Conservation (phyloP, 257 asterid species). For the Scutellaria galericulata region DNA sequence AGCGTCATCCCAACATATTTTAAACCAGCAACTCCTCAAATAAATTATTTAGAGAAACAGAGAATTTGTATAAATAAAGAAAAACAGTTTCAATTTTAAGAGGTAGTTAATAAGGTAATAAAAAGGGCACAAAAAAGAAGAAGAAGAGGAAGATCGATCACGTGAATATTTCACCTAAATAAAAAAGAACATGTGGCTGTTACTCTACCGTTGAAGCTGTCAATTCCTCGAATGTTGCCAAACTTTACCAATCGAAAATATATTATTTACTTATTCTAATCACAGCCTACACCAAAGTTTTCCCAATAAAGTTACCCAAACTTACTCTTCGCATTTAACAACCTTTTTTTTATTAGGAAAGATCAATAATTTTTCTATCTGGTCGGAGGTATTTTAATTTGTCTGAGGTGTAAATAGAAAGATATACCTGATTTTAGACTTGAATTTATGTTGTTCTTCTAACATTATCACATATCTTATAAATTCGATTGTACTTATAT, state of each 20-base stretch:
- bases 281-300: constrained; percentile 34
- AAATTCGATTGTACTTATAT: too few species aligned
- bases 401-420: too few species aligned
- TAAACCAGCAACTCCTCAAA: not conserved
- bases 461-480: too few species aligned
- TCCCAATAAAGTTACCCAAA: constrained; percentile 32
- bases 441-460: too few species aligned
- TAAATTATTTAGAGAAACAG: not conserved
- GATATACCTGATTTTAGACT: too few species aligned
- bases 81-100: not conserved
- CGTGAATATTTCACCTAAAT: constrained; percentile 42
- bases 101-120: not conserved
- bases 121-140: constrained; percentile 22
- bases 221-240: constrained; percentile 41
- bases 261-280: constrained; percentile 25
- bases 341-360: too few species aligned
- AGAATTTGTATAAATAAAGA: not conserved
- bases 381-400: too few species aligned
- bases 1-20: not conserved
- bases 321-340: not conserved
- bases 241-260: constrained; percentile 2
- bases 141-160: constrained; percentile 25
- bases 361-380: too few species aligned
- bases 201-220: constrained; percentile 33
- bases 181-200: constrained; percentile 40